These are phyloP conservation scores for Pseudocercospora cruenta DNA, from an alignment of 2,329 filamentous ascomycete genomes.

Conservation along the genomic window DNA sequence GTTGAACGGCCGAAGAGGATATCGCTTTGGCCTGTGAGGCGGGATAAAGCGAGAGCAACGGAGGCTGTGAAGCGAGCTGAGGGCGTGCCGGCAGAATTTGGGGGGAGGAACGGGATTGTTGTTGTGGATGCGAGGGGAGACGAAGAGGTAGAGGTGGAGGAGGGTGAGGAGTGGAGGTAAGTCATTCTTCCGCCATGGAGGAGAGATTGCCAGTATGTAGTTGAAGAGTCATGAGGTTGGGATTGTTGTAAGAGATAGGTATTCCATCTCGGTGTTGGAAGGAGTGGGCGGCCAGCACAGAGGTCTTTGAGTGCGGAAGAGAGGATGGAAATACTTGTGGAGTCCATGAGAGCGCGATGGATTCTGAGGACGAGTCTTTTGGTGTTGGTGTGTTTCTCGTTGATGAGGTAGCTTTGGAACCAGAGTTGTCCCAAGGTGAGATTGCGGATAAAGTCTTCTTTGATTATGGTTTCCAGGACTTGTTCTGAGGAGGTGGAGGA, in stretches of 20 bases:
- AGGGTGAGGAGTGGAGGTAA: neutral
- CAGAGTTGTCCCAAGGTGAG: neutral
- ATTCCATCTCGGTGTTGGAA: neutral
- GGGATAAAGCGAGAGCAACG: conserved; percentile 5
- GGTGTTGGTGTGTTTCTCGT: neutral
- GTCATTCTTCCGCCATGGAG: conserved; percentile 11
- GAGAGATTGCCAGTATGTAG: conserved; percentile 13
- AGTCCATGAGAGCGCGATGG: conserved; percentile 12
- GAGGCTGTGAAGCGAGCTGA: conserved; percentile 11
- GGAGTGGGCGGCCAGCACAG: conserved; percentile 1
- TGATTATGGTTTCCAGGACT: neutral
- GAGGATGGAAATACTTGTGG: conserved; percentile 5
- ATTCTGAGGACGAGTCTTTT: conserved; percentile 9
- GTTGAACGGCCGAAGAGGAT: conserved; percentile 7
- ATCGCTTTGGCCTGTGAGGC: neutral
- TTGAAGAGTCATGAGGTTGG: neutral
- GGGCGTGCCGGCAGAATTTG: neutral
- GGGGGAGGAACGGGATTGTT: neutral
- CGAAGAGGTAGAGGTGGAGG: neutral
- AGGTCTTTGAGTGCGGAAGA: conserved; percentile 6
- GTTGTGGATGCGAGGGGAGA: neutral
- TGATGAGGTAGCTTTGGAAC: conserved; percentile 13
- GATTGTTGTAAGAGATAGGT: neutral
- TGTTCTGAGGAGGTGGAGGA: neutral
- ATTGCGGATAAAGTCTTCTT: conserved; percentile 1